Evolutionary conservation across 192 early-diverging fungal genomes (phyloP), one percentile per base, ranked within the genome.

Genomic region (Backusella circina): DNA sequence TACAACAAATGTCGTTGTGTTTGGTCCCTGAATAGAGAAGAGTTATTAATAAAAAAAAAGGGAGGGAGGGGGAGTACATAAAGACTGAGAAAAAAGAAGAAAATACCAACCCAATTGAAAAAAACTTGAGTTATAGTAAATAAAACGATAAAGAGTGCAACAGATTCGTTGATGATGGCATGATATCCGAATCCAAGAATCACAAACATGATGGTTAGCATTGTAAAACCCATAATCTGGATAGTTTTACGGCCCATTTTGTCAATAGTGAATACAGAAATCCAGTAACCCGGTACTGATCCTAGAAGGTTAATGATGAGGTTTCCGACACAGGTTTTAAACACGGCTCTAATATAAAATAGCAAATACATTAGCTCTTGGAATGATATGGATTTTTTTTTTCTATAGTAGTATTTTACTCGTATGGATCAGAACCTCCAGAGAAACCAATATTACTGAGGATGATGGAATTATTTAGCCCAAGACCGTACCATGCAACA

Each of bases 231-330:
- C 80, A 93, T 85, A 75, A 95, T 91, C 78, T 97, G 96, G 72
- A 99, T 99, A n/a, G 80, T 84, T 80, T 95, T 96, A 79, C 98
- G 94, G 73, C 98, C 98, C 44, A 94, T 75, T 73, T 83, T 84
- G 70, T 99, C 98, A 57, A 99, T 93, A 30, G 91, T 84, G 69
- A 93, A 93, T 73, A 99, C 95, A 3, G 93, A 85, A 79, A 99
- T 87, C 94, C 94, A 97, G 90, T 98, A 99, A 65, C 98, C 98
- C 28, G 98, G 98, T 13, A 99, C 88, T 30, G 90, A 90, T 35
- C 94, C 94, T 15, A 94, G 83, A 18, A 94, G 71, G 38, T 94
- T 93, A 81, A 99, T 91, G 78, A 96, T 97, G 75, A 97, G 88
- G 87, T 93, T 97, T 71, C 98, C 98, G 71, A 96, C 84, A 32